phyloP scores from a whole-genome alignment of 2,329 filamentous ascomycete species.

The Pseudogymnoascus sp. region DNA sequence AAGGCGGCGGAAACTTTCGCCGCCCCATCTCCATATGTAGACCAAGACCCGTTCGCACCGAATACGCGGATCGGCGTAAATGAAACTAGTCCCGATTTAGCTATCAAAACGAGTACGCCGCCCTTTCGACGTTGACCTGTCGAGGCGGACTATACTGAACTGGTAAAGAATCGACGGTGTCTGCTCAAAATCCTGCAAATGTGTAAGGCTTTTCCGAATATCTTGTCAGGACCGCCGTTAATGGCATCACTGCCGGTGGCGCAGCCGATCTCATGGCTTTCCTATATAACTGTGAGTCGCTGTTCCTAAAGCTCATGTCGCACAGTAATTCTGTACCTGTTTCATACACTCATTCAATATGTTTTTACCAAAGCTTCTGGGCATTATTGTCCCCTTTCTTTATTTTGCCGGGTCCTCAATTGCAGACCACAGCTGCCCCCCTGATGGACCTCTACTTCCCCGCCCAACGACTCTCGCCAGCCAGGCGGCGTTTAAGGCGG shows the following conservation, averaged over 20 bases:
- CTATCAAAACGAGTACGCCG: not conserved
- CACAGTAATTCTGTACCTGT: not conserved
- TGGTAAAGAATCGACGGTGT: not conserved
- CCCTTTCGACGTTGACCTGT: not conserved
- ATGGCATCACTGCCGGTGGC: not conserved
- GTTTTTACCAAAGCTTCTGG: not conserved
- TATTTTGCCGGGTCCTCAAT: not conserved
- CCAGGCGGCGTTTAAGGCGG: not conserved
- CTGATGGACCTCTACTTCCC: not conserved
- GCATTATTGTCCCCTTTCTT: not conserved
- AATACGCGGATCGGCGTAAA: not conserved
- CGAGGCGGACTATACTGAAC: not conserved
- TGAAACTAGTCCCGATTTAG: not conserved
- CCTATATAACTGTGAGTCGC: not conserved
- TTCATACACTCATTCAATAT: not conserved
- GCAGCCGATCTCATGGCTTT: not conserved
- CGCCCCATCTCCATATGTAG: not conserved
- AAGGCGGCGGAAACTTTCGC: not conserved
- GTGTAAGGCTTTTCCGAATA: not conserved
- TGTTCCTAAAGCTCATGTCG: not conserved
- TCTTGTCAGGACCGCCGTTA: not conserved
- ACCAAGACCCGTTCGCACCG: not conserved
- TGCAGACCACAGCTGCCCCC: not conserved
- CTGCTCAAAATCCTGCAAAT: not conserved
- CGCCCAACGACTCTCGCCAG: not conserved